These are phyloP conservation scores for Fusarium subtropicale DNA, from an alignment of 2,329 filamentous ascomycete species.

Conservation along the genomic window DNA sequence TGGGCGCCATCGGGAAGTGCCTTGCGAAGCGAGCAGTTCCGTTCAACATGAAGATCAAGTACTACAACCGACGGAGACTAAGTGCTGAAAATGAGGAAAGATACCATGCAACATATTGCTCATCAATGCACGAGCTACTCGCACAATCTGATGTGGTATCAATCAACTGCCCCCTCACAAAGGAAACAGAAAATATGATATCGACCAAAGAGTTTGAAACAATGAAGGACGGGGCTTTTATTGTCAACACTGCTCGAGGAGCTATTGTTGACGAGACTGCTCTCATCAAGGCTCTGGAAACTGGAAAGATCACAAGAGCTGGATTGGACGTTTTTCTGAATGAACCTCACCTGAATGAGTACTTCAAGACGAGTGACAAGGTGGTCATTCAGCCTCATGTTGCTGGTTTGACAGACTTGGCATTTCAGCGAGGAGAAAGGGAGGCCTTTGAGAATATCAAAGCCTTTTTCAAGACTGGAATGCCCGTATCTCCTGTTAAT, in stretches of 20 bases:
- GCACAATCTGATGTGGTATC: slow-evolving; percentile 56
- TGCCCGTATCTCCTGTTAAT: slow-evolving; percentile 55
- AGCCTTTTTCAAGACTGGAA: slow-evolving; percentile 54
- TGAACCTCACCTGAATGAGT: slow-evolving; percentile 57
- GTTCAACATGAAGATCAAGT: slow-evolving; percentile 59
- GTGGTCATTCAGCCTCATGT: slow-evolving; percentile 59
- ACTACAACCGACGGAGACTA: slow-evolving; percentile 56
- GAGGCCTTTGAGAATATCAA: slow-evolving; percentile 61
- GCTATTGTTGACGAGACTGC: slow-evolving; percentile 62
- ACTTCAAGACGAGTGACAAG: slow-evolving; percentile 55
- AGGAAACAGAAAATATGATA: slow-evolving; percentile 56
- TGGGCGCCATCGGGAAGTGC: slow-evolving; percentile 61
- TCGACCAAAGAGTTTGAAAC: slow-evolving; percentile 53
- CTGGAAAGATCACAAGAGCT: slow-evolving; percentile 58
- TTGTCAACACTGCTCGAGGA: slow-evolving; percentile 65
- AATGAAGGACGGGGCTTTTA: slow-evolving; percentile 60
- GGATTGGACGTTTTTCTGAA: slow-evolving; percentile 62
- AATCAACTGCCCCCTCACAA: slow-evolving; percentile 56
- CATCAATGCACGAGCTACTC: slow-evolving; percentile 55
- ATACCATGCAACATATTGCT: slow-evolving; percentile 53
- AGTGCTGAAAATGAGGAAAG: slow-evolving; percentile 50
- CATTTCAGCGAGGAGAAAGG: slow-evolving; percentile 56
- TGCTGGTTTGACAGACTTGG: slow-evolving; percentile 58
- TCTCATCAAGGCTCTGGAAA: slow-evolving; percentile 59
- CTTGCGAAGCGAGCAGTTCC: slow-evolving; percentile 54